These are phyloP conservation scores for Candida tropicalis DNA, from an alignment of 1,139 yeast species.

Conservation along the genomic window DNA sequence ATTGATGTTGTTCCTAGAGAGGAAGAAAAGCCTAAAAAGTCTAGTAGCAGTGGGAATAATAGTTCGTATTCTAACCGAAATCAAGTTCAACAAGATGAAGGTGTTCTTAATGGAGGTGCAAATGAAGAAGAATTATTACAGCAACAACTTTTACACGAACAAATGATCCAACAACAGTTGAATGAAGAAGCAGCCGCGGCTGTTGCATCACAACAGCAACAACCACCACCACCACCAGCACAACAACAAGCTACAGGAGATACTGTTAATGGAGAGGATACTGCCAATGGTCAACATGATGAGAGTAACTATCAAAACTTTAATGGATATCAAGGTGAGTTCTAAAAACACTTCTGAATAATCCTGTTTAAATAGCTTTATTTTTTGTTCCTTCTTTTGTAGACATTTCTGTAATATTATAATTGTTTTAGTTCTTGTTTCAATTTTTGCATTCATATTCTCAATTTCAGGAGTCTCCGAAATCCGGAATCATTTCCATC, in stretches of 20 bases:
- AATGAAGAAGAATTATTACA: constrained; percentile 12
- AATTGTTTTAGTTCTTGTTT: neutral
- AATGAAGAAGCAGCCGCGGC: constrained; percentile 11
- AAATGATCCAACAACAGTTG: constrained; percentile 18
- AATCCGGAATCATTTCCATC: no score
- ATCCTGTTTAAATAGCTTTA: neutral
- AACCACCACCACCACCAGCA: constrained; percentile 12
- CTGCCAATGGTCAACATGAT: constrained; percentile 2
- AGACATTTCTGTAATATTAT: constrained; percentile 7
- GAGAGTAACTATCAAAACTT: constrained; percentile 8
- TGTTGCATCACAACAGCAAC: constrained; percentile 10
- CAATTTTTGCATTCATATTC: no score
- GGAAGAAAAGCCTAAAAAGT: constrained; percentile 59
- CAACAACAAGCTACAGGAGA: constrained; percentile 3
- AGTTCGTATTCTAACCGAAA: constrained; percentile 2
- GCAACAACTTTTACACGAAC: constrained; percentile 20
- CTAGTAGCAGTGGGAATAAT: constrained; percentile 13
- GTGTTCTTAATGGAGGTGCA: neutral
- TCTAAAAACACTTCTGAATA: neutral
- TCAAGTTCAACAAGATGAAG: neutral
- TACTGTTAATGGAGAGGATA: neutral
- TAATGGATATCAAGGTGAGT: constrained; percentile 8
- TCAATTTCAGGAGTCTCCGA: no score
- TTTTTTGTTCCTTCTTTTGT: neutral
- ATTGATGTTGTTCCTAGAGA: constrained; percentile 95